Base-by-base conservation (phyloP, 1,284 basidiomycete genomes). In the Hymenochaete sp. region DNA sequence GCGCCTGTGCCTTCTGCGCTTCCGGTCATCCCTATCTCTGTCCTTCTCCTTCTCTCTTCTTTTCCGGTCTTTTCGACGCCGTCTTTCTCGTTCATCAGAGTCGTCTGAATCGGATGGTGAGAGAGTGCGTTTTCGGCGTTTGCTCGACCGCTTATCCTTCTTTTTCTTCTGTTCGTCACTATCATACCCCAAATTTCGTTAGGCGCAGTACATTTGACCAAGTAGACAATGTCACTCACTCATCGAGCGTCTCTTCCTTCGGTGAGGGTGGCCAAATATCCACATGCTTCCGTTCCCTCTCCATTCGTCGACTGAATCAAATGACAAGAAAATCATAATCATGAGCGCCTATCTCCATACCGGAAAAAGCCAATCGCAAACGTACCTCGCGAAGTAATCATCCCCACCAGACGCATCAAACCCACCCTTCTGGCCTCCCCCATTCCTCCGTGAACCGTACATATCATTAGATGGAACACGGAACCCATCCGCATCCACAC, bases 251-350 rank as follows among this genome's bases (percentile, higher is more conserved):
- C 43, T 77, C 74, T 21, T 71, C 75, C 54, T 83, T 82, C 0
- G 92, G 92, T 3, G 91, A 93, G 1, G 77, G 64, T 0, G 92
- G 92, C 92, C 92, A 96, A 40, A 93, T 72, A 52, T 75, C 75
- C 2, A 85, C 60, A 4, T 71, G 72, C 9, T 67, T 79, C 2
- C 59, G 68, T 51, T 84, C 81, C 43, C 92, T 70, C 59, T 91
- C 79, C 47, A 71, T 60, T 42, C 88, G 72, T 19, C 92, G 89
- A 56, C 92, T 93, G 47, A 54, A 35, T 16, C 10, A 10, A 31
- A 10, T 31, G 14, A 35, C 14, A 35, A n/a, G 13, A 35, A 35
- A 35, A n/a, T 5, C 36, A 40, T 9, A 35, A 44, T 38, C 48
- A 31, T 29, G 18, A 18, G 11, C 11, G 29, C 55, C 39, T 21